These are phyloP conservation scores for Jaapia argillacea DNA, from an alignment of 768 basidiomycete genomes.

Conservation along the genomic window DNA sequence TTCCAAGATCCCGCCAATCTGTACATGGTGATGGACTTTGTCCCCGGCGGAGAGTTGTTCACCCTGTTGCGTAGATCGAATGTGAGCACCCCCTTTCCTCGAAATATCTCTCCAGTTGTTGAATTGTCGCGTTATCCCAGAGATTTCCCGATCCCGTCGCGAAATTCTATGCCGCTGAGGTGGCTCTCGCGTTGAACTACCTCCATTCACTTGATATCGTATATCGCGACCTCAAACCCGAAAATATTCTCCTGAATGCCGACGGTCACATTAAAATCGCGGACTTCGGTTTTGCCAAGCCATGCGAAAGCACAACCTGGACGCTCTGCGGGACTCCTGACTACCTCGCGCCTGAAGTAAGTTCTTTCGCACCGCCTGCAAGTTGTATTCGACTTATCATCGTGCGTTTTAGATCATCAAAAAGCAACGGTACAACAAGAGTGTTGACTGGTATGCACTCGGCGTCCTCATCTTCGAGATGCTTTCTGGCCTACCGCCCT, in stretches of 20 bases:
- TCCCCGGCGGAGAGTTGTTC: slow-evolving; percentile 94
- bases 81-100: slow-evolving; percentile 33
- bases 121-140: slow-evolving; percentile 25
- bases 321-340: slow-evolving; percentile 95
- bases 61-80: slow-evolving; percentile 86
- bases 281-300: slow-evolving; percentile 94
- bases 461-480: slow-evolving; percentile 97
- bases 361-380: slow-evolving; percentile 5
- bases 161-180: slow-evolving; percentile 95
- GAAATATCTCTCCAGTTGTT: background rate
- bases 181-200: slow-evolving; percentile 86
- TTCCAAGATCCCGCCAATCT: slow-evolving; percentile 90
- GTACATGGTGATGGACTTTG: slow-evolving; percentile 98
- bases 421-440: slow-evolving; percentile 86
- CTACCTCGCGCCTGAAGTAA: slow-evolving; percentile 91
- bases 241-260: slow-evolving; percentile 87
- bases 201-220: slow-evolving; percentile 83
- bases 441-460: slow-evolving; percentile 97
- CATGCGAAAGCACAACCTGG: slow-evolving; percentile 81
- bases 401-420: slow-evolving; percentile 47
- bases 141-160: slow-evolving; percentile 96
- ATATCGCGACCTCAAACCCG: slow-evolving; percentile 96
- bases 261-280: slow-evolving; percentile 97
- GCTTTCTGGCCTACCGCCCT: slow-evolving; percentile 93
- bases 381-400: background rate